Conservation (phyloP, 2,329 filamentous ascomycete genomes). For the Sporothrix pseudoabietina region DNA sequence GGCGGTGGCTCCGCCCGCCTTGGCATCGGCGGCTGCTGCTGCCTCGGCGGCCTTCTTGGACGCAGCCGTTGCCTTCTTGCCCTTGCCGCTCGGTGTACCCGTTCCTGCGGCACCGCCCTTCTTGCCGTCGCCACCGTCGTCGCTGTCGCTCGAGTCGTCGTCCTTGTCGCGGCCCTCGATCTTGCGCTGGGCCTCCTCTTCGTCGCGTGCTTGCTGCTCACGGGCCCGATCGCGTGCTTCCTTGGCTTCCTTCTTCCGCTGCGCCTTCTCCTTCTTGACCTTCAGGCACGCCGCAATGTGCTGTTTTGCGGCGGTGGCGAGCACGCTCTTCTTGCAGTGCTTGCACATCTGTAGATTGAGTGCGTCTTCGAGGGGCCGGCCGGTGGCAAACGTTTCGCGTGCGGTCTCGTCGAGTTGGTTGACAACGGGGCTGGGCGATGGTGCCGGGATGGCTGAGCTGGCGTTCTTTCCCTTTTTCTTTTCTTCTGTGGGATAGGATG, state of each 20-base stretch:
- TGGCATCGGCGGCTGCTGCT: conserved; percentile 68
- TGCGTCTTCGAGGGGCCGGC: conserved; percentile 77
- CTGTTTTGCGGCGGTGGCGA: conserved; percentile 71
- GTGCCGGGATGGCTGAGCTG: conserved; percentile 47
- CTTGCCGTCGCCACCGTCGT: conserved; percentile 49
- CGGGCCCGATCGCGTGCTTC: conserved; percentile 69
- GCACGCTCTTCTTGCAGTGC: conserved; percentile 87
- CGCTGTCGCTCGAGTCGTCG: conserved; percentile 48
- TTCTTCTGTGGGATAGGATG: conserved; percentile 42
- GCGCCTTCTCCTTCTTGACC: conserved; percentile 79
- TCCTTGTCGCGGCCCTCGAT: conserved; percentile 47
- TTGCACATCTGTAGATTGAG: conserved; percentile 85
- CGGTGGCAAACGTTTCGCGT: conserved; percentile 77
- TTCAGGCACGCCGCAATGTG: conserved; percentile 84
- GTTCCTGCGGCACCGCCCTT: conserved; percentile 14
- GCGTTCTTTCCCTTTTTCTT: conserved; percentile 52
- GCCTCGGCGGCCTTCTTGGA: conserved; percentile 44
- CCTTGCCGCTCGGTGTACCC: conserved; percentile 42
- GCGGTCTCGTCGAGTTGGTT: conserved; percentile 74
- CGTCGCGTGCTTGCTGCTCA: conserved; percentile 60
- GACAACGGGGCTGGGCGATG: conserved; percentile 59
- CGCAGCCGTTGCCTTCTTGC: conserved; percentile 43
- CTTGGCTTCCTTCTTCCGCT: conserved; percentile 73
- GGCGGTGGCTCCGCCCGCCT: conserved; percentile 46
- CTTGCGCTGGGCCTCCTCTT: conserved; percentile 59